Percentiles rank a stretch among this genome's conserved stretches.
phyloP scores from a whole-genome alignment of 2,329 filamentous ascomycete genomes.

The Trichoderma hamatum region DNA sequence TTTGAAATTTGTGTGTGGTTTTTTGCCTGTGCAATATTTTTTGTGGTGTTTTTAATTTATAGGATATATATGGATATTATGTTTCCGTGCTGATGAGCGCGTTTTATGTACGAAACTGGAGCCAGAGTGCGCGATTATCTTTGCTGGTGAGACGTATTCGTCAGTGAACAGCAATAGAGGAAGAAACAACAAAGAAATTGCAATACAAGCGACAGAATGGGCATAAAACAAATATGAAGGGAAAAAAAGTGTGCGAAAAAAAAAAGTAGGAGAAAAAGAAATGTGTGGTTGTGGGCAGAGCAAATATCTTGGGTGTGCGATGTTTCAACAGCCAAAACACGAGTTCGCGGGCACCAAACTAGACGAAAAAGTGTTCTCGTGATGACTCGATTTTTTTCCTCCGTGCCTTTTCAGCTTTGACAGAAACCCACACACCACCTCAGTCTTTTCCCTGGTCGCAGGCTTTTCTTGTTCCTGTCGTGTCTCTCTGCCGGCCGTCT shows the following conservation, averaged over 20 bases:
- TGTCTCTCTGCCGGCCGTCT: not conserved
- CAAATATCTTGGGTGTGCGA: not conserved
- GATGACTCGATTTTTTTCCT: conserved; percentile 6
- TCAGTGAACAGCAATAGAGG: not conserved
- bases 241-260: not conserved
- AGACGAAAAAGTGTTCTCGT: conserved; percentile 12
- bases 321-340: not conserved
- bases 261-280: not conserved
- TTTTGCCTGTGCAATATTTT: not conserved
- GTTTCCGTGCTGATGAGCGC: not conserved
- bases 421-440: conserved; percentile 9
- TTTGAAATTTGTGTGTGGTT: not conserved
- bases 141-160: not conserved
- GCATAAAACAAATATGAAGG: too few relatives aligned
- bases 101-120: conserved; percentile 4
- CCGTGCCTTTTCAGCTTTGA: conserved; percentile 6
- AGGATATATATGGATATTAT: not conserved
- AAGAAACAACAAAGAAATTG: not conserved
- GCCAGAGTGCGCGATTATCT: not conserved
- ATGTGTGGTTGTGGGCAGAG: not conserved
- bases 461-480: conserved; percentile 3
- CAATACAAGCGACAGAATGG: too few relatives aligned
- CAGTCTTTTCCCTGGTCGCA: not conserved
- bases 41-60: not conserved
- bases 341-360: not conserved